phyloP scores from a whole-genome alignment of 2,329 filamentous ascomycete genomes.

The Akanthomyces muscarius region DNA sequence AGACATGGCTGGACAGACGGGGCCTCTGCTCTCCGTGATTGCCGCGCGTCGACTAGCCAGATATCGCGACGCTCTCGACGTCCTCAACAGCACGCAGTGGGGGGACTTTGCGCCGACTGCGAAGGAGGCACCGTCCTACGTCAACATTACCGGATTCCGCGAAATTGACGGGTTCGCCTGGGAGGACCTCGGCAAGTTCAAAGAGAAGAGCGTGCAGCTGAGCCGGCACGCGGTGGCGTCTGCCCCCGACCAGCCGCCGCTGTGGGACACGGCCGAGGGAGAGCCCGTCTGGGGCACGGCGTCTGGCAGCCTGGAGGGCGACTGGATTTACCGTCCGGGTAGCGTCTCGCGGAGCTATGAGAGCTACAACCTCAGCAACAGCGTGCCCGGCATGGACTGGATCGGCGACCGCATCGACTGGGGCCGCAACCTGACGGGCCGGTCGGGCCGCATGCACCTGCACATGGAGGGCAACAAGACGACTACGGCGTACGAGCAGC shows the following conservation, averaged over 20 bases:
- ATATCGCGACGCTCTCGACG: conserved; percentile 48
- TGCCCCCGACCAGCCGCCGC: conserved; percentile 26
- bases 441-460: conserved; percentile 64
- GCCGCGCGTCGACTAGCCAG: conserved; percentile 45
- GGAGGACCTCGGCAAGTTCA: conserved; percentile 66
- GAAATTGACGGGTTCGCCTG: conserved; percentile 72
- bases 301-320: conserved; percentile 71
- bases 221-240: conserved; percentile 46
- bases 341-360: conserved; percentile 43
- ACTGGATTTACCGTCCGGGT: conserved; percentile 61
- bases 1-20: conserved; percentile 32
- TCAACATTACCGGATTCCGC: conserved; percentile 76
- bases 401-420: conserved; percentile 56
- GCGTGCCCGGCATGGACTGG: conserved; percentile 65
- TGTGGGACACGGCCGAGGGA: conserved; percentile 36
- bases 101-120: conserved; percentile 52
- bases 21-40: conserved; percentile 32
- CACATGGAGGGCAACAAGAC: conserved; percentile 56
- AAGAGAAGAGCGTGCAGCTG: conserved; percentile 59
- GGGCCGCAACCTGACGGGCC: conserved; percentile 76
- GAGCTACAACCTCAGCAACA: conserved; percentile 60
- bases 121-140: conserved; percentile 36
- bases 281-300: conserved; percentile 68
- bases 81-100: conserved; percentile 56
- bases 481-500: conserved; percentile 41